Evolutionary conservation across 768 basidiomycete species (phyloP), one percentile per base, ranked within the genome.

Genomic region (Fibroporia radiculosa): DNA sequence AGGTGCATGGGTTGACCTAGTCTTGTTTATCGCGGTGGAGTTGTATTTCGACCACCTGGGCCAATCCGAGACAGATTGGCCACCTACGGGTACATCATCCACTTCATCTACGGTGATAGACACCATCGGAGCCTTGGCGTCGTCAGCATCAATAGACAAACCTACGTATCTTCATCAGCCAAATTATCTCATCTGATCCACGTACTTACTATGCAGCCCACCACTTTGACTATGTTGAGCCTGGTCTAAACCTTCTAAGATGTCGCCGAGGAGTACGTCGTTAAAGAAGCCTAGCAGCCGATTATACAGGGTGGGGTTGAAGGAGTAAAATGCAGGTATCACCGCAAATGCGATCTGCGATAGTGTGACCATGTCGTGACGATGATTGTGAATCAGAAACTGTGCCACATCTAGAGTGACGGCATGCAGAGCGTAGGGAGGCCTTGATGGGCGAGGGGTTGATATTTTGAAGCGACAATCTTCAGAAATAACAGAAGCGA

Each of bases 361-460:
- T 35, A 78, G 62, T 18, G 78, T 64, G 31, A 68, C 62, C 3
- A 77, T 69, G 40, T 76, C 72, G 45, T 71, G 66, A 5, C 68
- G 66, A 51, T 83, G 75, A 23, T 66, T 63, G 46, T 78, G 69
- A 19, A 80, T 62, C 20, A 93, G 71, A 50, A 79, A 74, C 47
- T 77, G 76, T 3, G 84, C 84, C 18, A 90, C 73, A 60, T 89
- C 85, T 25, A 93, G 63, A 3, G 73, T 74, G 23, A 83, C 60
- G 1, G 78, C 72, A 54, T 91, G 89, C n/a, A 93, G 63, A 3
- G 85, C 70, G 56, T 87, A 78, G 3, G 87, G 84, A 12, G 89
- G 89, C 23, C 77, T 71, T 0, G 68, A 68, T 2, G 81, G 84
- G 3, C 82, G 72, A 13, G 82, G 79, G 7, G 64, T 68, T 10